Conservation (phyloP, 345 rosid genomes). For the Angophora floribunda region DNA sequence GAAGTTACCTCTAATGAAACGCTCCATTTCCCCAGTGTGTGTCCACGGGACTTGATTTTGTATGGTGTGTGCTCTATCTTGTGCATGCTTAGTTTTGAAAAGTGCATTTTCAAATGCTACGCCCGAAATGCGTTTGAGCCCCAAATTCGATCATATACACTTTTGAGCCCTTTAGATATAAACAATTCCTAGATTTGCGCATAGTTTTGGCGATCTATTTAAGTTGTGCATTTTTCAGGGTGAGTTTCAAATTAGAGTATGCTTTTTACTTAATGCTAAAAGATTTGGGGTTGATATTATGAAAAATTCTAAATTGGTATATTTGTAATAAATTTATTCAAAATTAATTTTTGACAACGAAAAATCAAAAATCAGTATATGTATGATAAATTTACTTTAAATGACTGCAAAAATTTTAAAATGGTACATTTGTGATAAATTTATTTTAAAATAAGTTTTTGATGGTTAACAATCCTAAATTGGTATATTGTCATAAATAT, state of each 20-base stretch:
- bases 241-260: background rate
- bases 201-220: rapidly evolving
- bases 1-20: background rate
- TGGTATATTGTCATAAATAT: no score
- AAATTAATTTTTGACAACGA: no score
- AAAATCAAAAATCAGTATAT: no score
- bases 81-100: background rate
- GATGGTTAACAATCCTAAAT: no score
- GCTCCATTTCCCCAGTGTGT: background rate
- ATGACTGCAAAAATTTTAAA: no score
- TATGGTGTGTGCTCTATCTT: background rate
- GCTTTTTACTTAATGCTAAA: background rate
- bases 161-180: background rate
- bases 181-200: background rate
- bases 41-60: background rate
- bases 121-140: background rate
- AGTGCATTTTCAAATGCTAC: background rate
- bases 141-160: background rate
- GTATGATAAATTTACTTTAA: no score
- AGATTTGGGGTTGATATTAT: no score
- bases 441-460: no score
- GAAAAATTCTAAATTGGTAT: no score
- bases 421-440: no score
- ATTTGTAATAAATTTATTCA: no score
- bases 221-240: background rate